These are phyloP conservation scores for Fonsecaea nubica DNA, from an alignment of 2,329 filamentous ascomycete genomes.

Conservation along the genomic window DNA sequence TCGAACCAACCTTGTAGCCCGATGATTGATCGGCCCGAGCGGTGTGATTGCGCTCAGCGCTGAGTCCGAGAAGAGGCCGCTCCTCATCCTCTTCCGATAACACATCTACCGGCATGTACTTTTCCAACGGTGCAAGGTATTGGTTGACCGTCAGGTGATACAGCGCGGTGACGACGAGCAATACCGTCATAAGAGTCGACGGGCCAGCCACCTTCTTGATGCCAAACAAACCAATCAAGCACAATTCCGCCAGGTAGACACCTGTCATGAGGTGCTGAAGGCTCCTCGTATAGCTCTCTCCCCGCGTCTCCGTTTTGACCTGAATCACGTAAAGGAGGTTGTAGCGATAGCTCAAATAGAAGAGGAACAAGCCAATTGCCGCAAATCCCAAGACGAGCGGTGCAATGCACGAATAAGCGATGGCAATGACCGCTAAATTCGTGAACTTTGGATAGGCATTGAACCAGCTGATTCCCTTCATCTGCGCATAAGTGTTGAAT, in stretches of 20 bases:
- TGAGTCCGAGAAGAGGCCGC: conserved; percentile 33
- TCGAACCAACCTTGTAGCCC: conserved; percentile 23
- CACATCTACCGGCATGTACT: conserved; percentile 75
- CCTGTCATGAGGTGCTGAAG: conserved; percentile 84
- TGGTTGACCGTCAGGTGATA: conserved; percentile 69
- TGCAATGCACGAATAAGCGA: conserved; percentile 86
- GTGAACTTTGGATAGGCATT: conserved; percentile 80
- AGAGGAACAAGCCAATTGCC: conserved; percentile 75
- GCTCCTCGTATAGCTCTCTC: conserved; percentile 83
- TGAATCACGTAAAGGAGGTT: conserved; percentile 88
- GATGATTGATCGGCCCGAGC: conserved; percentile 23
- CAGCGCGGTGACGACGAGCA: conserved; percentile 75
- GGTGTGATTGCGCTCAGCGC: conserved; percentile 8
- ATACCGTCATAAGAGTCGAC: conserved; percentile 73
- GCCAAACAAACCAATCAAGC: conserved; percentile 83
- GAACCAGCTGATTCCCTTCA: conserved; percentile 82
- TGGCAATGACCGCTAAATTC: conserved; percentile 82
- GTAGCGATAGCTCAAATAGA: conserved; percentile 88
- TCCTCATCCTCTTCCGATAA: conserved; percentile 40
- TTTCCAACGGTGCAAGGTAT: conserved; percentile 54
- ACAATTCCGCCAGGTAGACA: conserved; percentile 82
- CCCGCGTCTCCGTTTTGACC: conserved; percentile 81
- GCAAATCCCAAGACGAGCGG: conserved; percentile 85
- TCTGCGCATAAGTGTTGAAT: conserved; percentile 75
- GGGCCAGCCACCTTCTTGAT: conserved; percentile 59